These are phyloP conservation scores for Mercurialis annua DNA, from an alignment of 345 rosid genomes.

Conservation along the genomic window DNA sequence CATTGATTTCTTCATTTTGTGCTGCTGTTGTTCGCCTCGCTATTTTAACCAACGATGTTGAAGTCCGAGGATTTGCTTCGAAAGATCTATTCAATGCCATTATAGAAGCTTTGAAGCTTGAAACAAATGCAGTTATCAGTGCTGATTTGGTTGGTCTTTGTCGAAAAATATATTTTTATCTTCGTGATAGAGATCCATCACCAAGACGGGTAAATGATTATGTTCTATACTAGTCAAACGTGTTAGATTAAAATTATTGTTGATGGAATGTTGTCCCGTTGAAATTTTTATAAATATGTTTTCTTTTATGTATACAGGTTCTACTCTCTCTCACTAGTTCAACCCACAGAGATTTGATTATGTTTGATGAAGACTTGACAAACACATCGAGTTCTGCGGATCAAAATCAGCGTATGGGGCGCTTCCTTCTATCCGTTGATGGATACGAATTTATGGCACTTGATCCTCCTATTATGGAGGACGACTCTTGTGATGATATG, in stretches of 20 bases:
- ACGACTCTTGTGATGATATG: too few relatives aligned
- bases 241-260: neutral
- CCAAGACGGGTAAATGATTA: slow-evolving; percentile 71
- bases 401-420: slow-evolving; percentile 80
- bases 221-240: slow-evolving; percentile 3
- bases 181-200: slow-evolving; percentile 76
- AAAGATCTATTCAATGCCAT: slow-evolving; percentile 65
- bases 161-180: slow-evolving; percentile 74
- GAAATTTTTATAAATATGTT: neutral
- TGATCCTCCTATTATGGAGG: too few relatives aligned
- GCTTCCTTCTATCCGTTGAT: slow-evolving; percentile 70
- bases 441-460: slow-evolving; percentile 82
- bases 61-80: slow-evolving; percentile 65
- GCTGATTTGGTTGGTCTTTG: slow-evolving; percentile 76
- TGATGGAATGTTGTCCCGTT: neutral
- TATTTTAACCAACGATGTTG: slow-evolving; percentile 56
- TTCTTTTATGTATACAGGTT: slow-evolving; percentile 42
- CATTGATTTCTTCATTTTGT: slow-evolving; percentile 72
- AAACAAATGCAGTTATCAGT: slow-evolving; percentile 73
- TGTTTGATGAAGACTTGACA: slow-evolving; percentile 73
- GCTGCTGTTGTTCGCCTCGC: slow-evolving; percentile 56
- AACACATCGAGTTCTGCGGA: slow-evolving; percentile 88
- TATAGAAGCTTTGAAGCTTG: slow-evolving; percentile 68
- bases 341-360: slow-evolving; percentile 58
- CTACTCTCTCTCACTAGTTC: slow-evolving; percentile 77